phyloP scores from a whole-genome alignment of 805 yeast genomes.

The Yamadazyma takamatsuzukensis region DNA sequence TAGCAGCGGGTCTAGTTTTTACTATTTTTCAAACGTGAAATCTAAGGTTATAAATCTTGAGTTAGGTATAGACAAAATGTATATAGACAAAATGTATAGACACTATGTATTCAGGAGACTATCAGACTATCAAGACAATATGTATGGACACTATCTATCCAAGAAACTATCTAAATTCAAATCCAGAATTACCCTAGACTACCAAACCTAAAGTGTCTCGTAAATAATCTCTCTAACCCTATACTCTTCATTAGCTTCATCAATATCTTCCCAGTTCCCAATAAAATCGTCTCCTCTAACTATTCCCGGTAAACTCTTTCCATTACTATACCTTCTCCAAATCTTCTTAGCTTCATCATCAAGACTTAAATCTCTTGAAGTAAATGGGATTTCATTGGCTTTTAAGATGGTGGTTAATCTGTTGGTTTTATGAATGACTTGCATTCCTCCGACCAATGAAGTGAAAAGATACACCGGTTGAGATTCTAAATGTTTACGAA shows the following conservation, averaged over 20 bases:
- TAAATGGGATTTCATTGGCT: conserved; percentile 67
- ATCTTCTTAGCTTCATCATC: conserved; percentile 80
- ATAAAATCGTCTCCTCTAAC: conserved; percentile 78
- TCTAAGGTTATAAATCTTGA: too few relatives aligned
- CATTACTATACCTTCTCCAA: conserved; percentile 74
- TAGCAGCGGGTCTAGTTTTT: too few relatives aligned
- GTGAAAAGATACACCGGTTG: conserved; percentile 75
- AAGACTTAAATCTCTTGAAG: conserved; percentile 77
- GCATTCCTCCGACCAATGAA: conserved; percentile 84
- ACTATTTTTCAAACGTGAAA: too few relatives aligned
- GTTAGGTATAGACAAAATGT: too few relatives aligned
- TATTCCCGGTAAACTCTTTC: conserved; percentile 77
- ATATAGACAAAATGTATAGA: too few relatives aligned
- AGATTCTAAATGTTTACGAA: conserved; percentile 40
- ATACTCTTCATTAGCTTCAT: conserved; percentile 81
- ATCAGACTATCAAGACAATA: too few relatives aligned
- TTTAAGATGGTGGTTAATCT: conserved; percentile 68
- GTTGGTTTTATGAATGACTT: conserved; percentile 73
- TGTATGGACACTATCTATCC: too few relatives aligned
- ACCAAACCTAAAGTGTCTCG: conserved; percentile 57
- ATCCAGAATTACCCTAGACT: too few relatives aligned
- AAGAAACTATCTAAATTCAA: too few relatives aligned
- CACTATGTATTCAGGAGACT: too few relatives aligned
- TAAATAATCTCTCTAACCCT: conserved; percentile 59
- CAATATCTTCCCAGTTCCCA: conserved; percentile 83